Evolutionary conservation across 2,329 filamentous ascomycete species (phyloP), one percentile per base, ranked within the genome.

Genomic region (Penicillium digitatum): DNA sequence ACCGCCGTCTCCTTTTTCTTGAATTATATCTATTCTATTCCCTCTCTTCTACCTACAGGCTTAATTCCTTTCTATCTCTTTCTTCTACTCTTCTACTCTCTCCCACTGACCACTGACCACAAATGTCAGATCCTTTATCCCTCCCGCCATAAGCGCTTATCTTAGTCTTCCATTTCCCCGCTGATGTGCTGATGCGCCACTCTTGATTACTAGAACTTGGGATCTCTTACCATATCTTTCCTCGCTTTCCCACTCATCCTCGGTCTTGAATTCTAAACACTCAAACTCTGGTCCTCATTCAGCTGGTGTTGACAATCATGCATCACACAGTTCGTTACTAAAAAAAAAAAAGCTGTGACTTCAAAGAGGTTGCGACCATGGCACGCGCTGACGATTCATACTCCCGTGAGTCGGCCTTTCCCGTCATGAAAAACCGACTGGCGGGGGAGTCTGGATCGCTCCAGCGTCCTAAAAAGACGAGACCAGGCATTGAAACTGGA

Each of bases 1-100:
- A 62, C 60, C 60, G 60, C 60, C 53, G 53, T 57, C 56, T 52
- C 56, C 49, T 52, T 55, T 49, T 51, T 49, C 31, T 20, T 18
- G 18, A 32, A 45, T 34, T 45, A 45, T 45, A 45, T 45, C 40
- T 43, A 43, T 26, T 27, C 24, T 27, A 42, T 34, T 40, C 32
- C 26, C 35, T 46, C 6, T 26, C 31, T 14, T 29, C 12, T 22
- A 18, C 6, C 6, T 18, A 31, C 42, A 31, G 5, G 10, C 3
- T 45, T 22, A n/a, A 27, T 32, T 32, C 18, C 20, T 35, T 34
- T 42, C 20, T 47, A 16, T 47, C 8, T 18, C 6, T 9, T 11
- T 40, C n/a, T 44, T n/a, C n/a, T n/a, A n/a, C n/a, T 40, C 12
- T 24, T 22, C 37, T 39, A 39, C 20, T 39, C 37, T 38, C 35